These are phyloP conservation scores for Trifolium dubium DNA, from an alignment of 306 rosid genomes.

Conservation along the genomic window DNA sequence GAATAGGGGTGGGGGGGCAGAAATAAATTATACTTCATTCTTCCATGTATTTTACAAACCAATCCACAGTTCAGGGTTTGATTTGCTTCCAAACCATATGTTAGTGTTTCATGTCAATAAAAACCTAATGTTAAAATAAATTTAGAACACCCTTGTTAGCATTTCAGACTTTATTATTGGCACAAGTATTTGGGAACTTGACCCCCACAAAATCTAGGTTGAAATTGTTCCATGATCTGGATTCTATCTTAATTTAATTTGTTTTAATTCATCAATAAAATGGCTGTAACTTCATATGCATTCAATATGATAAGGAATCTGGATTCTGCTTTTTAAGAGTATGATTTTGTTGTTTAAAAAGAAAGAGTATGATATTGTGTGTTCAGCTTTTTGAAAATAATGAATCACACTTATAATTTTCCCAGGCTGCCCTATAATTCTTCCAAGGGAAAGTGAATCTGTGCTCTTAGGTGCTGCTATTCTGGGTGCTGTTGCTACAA, in stretches of 20 bases:
- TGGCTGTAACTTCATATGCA: conserved; percentile 21
- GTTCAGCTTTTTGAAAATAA: conserved; percentile 5
- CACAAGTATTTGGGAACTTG: conserved; percentile 12
- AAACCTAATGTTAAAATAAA: conserved; percentile 8
- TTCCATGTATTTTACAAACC: conserved; percentile 3
- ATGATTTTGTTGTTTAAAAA: neutral
- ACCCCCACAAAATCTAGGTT: conserved; percentile 34
- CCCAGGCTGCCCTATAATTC: conserved; percentile 87
- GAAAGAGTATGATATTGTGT: neutral
- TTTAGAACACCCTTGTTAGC: conserved; percentile 20
- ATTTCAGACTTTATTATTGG: conserved; percentile 17
- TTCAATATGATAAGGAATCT: conserved; percentile 27
- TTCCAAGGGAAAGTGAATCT: conserved; percentile 93
- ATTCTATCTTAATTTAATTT: conserved; percentile 25
- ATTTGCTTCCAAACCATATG: no score
- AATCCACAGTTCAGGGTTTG: conserved; percentile 27
- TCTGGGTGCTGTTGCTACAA: conserved; percentile 89
- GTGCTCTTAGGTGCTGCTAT: conserved; percentile 97
- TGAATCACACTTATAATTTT: conserved; percentile 23
- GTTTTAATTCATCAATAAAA: conserved; percentile 26
- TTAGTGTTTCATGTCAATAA: neutral
- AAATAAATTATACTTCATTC: neutral
- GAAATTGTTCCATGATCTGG: conserved; percentile 34
- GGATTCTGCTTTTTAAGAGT: conserved; percentile 6
- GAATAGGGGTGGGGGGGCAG: conserved; percentile 15